phyloP scores from a whole-genome alignment of 2,329 filamentous ascomycete species.

The Trichophyton schoenleinii region DNA sequence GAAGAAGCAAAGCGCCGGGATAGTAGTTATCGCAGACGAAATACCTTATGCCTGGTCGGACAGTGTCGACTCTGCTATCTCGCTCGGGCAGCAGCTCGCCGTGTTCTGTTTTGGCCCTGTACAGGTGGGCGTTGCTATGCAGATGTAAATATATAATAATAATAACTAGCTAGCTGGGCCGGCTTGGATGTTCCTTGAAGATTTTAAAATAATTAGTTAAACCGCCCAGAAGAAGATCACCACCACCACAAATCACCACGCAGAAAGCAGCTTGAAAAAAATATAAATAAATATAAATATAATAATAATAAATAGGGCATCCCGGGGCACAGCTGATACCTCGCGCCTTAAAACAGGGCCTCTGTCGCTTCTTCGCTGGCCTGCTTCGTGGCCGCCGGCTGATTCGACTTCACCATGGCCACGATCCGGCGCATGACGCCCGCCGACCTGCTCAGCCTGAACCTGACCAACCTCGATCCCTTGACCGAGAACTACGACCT shows the following conservation, averaged over 20 bases:
- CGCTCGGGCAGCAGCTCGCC: not conserved
- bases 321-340: not conserved
- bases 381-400: not conserved
- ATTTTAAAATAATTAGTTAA: not conserved
- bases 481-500: conserved; percentile 97
- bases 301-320: too few relatives aligned
- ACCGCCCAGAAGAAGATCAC: too few relatives aligned
- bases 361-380: not conserved
- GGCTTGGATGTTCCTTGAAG: not conserved
- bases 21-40: too few relatives aligned
- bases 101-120: not conserved
- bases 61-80: not conserved
- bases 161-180: too few relatives aligned
- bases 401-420: conserved; percentile 45
- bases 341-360: not conserved
- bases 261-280: too few relatives aligned
- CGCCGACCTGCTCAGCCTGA: conserved; percentile 75
- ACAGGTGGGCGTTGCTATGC: not conserved
- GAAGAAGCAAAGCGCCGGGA: not conserved
- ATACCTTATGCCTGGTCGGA: not conserved
- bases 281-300: too few relatives aligned
- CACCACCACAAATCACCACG: too few relatives aligned
- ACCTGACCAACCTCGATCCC: conserved; percentile 88
- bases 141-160: not conserved
- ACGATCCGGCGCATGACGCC: conserved; percentile 76